Percentiles rank a stretch among this genome's conserved stretches.
phyloP scores from a whole-genome alignment of 2,329 filamentous ascomycete species.

The Epichloe bromicola region DNA sequence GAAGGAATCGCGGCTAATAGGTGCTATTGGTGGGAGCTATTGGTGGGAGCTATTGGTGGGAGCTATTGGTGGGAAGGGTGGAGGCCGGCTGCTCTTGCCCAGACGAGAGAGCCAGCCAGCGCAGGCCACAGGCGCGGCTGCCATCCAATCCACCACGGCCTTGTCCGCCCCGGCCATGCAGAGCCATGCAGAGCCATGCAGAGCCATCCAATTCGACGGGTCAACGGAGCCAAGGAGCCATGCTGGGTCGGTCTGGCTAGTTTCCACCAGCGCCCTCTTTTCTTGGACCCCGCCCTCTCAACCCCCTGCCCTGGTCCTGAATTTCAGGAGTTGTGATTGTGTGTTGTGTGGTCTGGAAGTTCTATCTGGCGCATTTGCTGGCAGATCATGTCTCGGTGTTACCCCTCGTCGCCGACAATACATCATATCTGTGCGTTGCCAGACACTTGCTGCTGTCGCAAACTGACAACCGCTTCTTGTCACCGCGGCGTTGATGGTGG shows the following conservation, averaged over 20 bases:
- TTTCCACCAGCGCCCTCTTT: not conserved
- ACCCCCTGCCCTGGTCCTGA: not conserved
- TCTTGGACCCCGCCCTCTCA: slow-evolving; percentile 3
- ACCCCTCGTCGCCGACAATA: slow-evolving; percentile 5
- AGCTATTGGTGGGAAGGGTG: not conserved
- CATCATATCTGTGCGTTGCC: not conserved
- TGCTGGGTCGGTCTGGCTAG: no score
- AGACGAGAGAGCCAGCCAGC: slow-evolving; percentile 3
- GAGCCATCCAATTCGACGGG: not conserved
- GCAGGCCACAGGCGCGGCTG: not conserved
- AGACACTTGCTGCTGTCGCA: slow-evolving; percentile 4
- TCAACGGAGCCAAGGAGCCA: not conserved
- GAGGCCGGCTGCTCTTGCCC: slow-evolving; percentile 5
- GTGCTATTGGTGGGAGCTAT: no score
- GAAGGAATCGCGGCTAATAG: no score
- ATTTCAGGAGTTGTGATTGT: slow-evolving; percentile 4
- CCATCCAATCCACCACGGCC: not conserved
- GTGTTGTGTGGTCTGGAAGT: not conserved
- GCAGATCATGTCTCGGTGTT: slow-evolving; percentile 28
- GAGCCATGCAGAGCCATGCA: not conserved
- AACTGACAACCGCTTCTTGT: not conserved
- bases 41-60: no score
- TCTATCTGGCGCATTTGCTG: slow-evolving; percentile 5
- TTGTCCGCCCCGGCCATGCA: not conserved
- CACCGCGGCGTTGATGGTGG: slow-evolving; percentile 3